Base-by-base conservation (phyloP, 345 rosid species). In the Geranium rotundifolium region DNA sequence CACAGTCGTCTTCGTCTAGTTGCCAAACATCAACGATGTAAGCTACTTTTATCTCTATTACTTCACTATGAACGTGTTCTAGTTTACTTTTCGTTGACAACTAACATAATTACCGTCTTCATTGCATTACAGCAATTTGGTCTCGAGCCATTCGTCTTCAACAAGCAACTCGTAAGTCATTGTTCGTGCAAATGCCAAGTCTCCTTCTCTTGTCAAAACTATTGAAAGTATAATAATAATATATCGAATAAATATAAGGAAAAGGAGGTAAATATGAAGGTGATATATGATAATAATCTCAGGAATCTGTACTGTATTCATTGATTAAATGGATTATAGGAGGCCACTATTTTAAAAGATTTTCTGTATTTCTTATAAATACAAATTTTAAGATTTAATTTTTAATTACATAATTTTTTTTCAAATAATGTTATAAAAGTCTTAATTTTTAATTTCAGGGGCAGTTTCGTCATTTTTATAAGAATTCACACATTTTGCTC, bases 161-260 rank as follows among this genome's bases (percentile, higher is more conserved):
- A 72, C 27, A n/a, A 73, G 60, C 58, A 79, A 78, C 74, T 70
- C 76, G 98, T 92, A 72, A 83, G 97, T 73, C 41, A 56, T 60
- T 54, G 10, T 41, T 30, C 67, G 0, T 54, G 10, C 8, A 13
- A 8, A 37, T 0, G 19, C 62, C 37, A 23, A 16, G 10, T 8
- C 14, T 4, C 29, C 52, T 10, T 19, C 16, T 23, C 17, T 19
- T 54, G 56, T 63, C 49, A 18, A 59, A 19, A 18, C 39, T 57
- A 19, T 34, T 29, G 46, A 37, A 64, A 39, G 29, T 14, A 15
- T 27, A 57, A 23, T 23, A 2, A 23, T 23, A 23, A 23, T 23
- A 23, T 23, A 23, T 23, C 27, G 27, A 23, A 23, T 23, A 23
- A 23, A 23, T 23, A 23, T 23, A 23, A 23, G 27, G 27, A 23